phyloP scores from a whole-genome alignment of 192 early-diverging fungal genomes.

The Coemansia sp. region DNA sequence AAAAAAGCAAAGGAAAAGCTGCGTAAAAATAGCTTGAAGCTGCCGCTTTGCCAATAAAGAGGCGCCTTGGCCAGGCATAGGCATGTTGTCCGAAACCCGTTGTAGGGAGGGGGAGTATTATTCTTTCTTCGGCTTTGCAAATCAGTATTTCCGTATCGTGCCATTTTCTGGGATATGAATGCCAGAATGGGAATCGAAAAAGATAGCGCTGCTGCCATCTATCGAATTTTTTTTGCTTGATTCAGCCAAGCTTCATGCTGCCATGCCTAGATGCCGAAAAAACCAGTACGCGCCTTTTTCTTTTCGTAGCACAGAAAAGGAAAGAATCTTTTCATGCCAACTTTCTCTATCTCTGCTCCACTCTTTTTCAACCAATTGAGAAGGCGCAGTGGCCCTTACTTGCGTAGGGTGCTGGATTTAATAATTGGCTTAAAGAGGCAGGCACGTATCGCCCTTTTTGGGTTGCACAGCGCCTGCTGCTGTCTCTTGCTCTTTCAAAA shows the following conservation, averaged over 20 bases:
- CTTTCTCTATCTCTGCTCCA: background rate
- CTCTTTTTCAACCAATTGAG: background rate
- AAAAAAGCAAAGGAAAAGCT: background rate
- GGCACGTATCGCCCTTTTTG: background rate
- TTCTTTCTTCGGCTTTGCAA: too few relatives aligned
- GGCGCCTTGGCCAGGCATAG: background rate
- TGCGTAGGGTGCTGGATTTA: background rate
- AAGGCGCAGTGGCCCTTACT: background rate
- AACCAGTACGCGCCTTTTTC: background rate
- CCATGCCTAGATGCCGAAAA: background rate
- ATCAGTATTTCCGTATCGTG: too few relatives aligned
- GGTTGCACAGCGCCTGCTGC: background rate
- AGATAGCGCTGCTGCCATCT: background rate
- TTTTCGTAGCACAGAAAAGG: background rate
- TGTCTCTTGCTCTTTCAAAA: background rate
- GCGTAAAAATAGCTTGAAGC: background rate
- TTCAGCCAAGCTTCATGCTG: background rate
- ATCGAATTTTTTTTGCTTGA: background rate
- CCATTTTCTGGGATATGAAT: background rate
- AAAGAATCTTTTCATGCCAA: slow-evolving; percentile 3
- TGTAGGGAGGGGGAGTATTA: too few relatives aligned
- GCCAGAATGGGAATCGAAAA: background rate
- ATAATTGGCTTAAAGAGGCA: background rate
- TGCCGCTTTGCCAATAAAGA: too few relatives aligned
- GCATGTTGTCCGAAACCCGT: slow-evolving; percentile 1